A percentile compares a stretch with the other conserved stretches of the same genome.
These are phyloP conservation scores for Stentor coeruleus DNA, from an alignment of 73 alveolate species.

Conservation along the genomic window DNA sequence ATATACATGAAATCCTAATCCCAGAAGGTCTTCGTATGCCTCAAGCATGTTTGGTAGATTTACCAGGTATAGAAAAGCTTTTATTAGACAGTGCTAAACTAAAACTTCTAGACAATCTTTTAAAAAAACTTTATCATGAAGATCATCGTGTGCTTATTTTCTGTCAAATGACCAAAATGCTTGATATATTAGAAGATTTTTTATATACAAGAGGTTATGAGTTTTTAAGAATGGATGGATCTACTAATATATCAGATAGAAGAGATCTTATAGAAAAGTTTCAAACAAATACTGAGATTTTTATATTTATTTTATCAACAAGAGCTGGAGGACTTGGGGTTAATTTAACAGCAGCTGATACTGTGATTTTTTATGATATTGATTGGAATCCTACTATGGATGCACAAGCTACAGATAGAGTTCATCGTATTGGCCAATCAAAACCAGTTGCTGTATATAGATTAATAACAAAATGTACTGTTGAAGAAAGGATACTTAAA, in stretches of 20 bases:
- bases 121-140: conserved; percentile 68
- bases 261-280: conserved; percentile 68
- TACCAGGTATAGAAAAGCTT: conserved; percentile 29
- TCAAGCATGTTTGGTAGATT: conserved; percentile 67
- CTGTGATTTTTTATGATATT: conserved; percentile 97
- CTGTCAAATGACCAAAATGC: conserved; percentile 98
- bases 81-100: conserved; percentile 31
- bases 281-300: conserved; percentile 80
- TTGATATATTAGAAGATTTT: conserved; percentile 96
- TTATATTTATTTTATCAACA: conserved; percentile 93
- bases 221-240: conserved; percentile 98
- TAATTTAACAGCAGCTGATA: conserved; percentile 97
- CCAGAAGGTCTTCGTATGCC: conserved; percentile 68
- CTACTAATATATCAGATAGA: conserved; percentile 90
- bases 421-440: conserved; percentile 98
- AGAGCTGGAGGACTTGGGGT: conserved; percentile 99
- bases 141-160: conserved; percentile 89
- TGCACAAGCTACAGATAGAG: conserved; percentile 99
- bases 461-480: conserved; percentile 91
- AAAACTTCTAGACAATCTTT: conserved; percentile 68
- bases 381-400: conserved; percentile 99
- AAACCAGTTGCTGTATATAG: conserved; percentile 94
- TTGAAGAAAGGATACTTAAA: conserved; percentile 96
- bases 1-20: not conserved
- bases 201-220: conserved; percentile 81